Evolutionary conservation across 2,329 filamentous ascomycete genomes (phyloP).

Genomic region (Paraphoma sp.): DNA sequence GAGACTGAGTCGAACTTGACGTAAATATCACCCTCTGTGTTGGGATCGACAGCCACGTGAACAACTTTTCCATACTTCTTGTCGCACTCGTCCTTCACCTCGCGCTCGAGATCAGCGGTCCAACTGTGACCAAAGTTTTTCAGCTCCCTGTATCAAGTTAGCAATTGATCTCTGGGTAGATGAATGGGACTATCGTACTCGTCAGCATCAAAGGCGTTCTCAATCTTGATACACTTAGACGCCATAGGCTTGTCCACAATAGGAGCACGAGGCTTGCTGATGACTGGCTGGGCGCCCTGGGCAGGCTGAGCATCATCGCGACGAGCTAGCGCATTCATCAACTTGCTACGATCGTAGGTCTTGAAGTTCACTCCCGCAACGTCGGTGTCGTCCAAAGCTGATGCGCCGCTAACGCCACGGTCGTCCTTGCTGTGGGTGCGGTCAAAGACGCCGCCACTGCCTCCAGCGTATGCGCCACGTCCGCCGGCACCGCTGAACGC

Average conservation of each 20-base stretch:
- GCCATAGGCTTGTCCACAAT: slow-evolving; percentile 80
- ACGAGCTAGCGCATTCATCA: slow-evolving; percentile 98
- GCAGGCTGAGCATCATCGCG: slow-evolving; percentile 68
- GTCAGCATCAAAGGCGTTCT: slow-evolving; percentile 92
- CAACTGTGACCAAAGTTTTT: slow-evolving; percentile 57
- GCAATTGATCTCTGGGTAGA: slow-evolving; percentile 1
- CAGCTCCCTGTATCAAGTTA: slow-evolving; percentile 36
- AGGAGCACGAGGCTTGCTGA: slow-evolving; percentile 80
- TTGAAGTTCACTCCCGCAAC: slow-evolving; percentile 99
- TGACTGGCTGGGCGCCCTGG: slow-evolving; percentile 38
- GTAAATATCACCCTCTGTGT: slow-evolving; percentile 95
- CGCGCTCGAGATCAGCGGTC: slow-evolving; percentile 92
- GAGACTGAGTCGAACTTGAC: slow-evolving; percentile 97
- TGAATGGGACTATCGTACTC: slow-evolving; percentile 67
- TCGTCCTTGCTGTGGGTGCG: slow-evolving; percentile 88
- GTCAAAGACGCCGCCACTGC: slow-evolving; percentile 76
- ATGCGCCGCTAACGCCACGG: slow-evolving; percentile 85
- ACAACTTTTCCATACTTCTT: slow-evolving; percentile 96
- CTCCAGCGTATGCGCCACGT: slow-evolving; percentile 81
- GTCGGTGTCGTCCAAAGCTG: slow-evolving; percentile 95
- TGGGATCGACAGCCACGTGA: slow-evolving; percentile 93
- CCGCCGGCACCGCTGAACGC: slow-evolving; percentile 90
- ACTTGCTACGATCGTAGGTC: slow-evolving; percentile 96
- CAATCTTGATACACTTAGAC: slow-evolving; percentile 90
- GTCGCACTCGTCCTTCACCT: slow-evolving; percentile 91